Conservation (phyloP, 2,329 filamentous ascomycete species). For the Phyllosticta capitalensis region DNA sequence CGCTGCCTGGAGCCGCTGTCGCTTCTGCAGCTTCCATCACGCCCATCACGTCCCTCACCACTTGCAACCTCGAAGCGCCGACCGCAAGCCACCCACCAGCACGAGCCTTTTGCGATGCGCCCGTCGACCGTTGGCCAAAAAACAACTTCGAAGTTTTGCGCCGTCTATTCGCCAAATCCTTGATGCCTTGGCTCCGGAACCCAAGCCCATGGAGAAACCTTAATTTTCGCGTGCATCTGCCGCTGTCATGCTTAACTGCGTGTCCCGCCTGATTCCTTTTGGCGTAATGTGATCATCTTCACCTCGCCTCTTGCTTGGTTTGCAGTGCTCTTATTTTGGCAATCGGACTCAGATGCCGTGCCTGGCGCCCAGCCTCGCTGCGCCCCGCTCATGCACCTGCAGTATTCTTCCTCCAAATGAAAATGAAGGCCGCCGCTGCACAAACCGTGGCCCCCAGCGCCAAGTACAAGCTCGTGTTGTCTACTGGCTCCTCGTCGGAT, state of each 20-base stretch:
- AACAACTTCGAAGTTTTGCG: not conserved
- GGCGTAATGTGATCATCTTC: not conserved
- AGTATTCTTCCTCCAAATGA: conserved; percentile 47
- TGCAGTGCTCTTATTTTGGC: not conserved
- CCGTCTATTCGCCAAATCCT: not conserved
- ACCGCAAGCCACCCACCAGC: not conserved
- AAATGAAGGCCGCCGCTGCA: conserved; percentile 47
- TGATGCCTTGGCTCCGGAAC: not conserved
- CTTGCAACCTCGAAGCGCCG: not conserved
- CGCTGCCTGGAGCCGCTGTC: not conserved
- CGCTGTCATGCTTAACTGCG: not conserved
- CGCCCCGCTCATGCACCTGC: not conserved
- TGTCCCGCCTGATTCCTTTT: not conserved
- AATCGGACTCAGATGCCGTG: not conserved
- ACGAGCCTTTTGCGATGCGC: not conserved
- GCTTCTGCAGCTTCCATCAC: not conserved
- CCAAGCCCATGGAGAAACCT: not conserved
- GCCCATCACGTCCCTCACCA: not conserved
- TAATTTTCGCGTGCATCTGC: not conserved
- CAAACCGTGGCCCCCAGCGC: conserved; percentile 63
- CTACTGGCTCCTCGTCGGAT: conserved; percentile 73
- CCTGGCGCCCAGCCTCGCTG: not conserved
- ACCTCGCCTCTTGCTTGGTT: too few species aligned
- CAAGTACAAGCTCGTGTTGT: conserved; percentile 78
- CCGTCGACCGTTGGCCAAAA: not conserved